Percentiles rank a stretch among this genome's conserved stretches.
Conservation (phyloP, 805 yeast genomes). For the Brettanomyces bruxellensis region DNA sequence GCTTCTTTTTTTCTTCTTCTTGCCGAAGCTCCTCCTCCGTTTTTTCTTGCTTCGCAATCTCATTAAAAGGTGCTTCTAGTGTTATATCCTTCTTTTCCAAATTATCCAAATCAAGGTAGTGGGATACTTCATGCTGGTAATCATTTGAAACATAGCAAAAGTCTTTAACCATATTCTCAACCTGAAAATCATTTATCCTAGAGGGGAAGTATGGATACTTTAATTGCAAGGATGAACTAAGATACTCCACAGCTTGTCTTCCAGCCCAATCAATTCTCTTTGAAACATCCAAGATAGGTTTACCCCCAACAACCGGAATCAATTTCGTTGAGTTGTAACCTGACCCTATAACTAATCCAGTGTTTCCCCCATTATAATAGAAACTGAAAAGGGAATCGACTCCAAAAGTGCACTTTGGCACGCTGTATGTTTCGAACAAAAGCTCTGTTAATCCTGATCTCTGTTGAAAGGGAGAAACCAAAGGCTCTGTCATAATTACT, state of each 20-base stretch:
- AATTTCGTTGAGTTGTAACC: constrained; percentile 79
- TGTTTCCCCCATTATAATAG: constrained; percentile 46
- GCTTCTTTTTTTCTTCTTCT: constrained; percentile 73
- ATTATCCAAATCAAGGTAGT: constrained; percentile 48
- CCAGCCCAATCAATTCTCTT: constrained; percentile 94
- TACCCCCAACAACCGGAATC: constrained; percentile 71
- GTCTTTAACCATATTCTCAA: constrained; percentile 59
- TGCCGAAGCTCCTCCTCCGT: constrained; percentile 72
- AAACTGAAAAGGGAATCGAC: constrained; percentile 76
- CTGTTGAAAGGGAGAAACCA: constrained; percentile 64
- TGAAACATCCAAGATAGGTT: constrained; percentile 54
- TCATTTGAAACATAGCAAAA: constrained; percentile 69
- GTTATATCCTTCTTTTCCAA: constrained; percentile 66
- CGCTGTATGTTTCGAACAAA: constrained; percentile 74
- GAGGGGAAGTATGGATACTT: constrained; percentile 92
- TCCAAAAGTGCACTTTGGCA: constrained; percentile 71
- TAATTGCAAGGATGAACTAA: constrained; percentile 55
- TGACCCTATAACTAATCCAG: constrained; percentile 72
- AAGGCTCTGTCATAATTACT: constrained; percentile 66
- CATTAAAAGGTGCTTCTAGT: constrained; percentile 74
- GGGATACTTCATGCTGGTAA: constrained; percentile 54
- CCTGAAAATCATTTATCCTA: constrained; percentile 53
- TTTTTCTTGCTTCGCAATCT: constrained; percentile 58
- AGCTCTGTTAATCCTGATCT: constrained; percentile 71
- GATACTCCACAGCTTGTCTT: constrained; percentile 52